Conservation (phyloP, 2,329 filamentous ascomycete species). For the Sphaerulina musiva region DNA sequence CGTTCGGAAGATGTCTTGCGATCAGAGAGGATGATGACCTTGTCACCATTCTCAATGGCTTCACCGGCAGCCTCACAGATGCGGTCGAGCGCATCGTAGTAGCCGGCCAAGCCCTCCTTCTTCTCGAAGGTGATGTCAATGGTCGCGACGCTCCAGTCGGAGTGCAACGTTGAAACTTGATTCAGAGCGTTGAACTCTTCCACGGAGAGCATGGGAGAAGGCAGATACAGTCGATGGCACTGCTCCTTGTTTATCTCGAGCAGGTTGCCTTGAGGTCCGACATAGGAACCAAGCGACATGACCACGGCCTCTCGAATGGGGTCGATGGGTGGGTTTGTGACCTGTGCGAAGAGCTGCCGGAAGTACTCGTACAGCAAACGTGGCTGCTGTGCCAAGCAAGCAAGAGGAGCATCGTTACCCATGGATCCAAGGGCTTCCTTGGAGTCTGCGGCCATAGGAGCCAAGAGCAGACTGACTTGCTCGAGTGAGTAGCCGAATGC, state of each 20-base stretch:
- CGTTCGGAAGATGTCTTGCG: constrained; percentile 75
- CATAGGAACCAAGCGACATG: constrained; percentile 95
- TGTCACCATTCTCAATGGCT: constrained; percentile 75
- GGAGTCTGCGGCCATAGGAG: constrained; percentile 93
- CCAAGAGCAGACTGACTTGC: constrained; percentile 84
- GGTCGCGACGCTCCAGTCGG: constrained; percentile 77
- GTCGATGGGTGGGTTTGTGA: constrained; percentile 96
- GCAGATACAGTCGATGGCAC: constrained; percentile 76
- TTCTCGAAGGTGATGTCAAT: constrained; percentile 95
- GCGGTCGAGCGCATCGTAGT: constrained; percentile 76
- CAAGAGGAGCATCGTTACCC: constrained; percentile 92
- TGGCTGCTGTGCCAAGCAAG: constrained; percentile 82
- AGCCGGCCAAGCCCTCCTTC: constrained; percentile 71
- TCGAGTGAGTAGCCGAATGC: constrained; percentile 94
- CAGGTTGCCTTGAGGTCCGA: constrained; percentile 90
- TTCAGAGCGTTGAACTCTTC: constrained; percentile 84
- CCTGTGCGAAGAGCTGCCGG: constrained; percentile 93
- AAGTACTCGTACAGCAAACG: constrained; percentile 93
- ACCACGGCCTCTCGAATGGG: constrained; percentile 95
- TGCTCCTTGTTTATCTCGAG: constrained; percentile 89
- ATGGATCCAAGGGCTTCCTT: constrained; percentile 96
- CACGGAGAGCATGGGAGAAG: constrained; percentile 81
- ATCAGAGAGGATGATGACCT: constrained; percentile 83
- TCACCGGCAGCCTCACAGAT: constrained; percentile 81
- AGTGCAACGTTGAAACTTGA: constrained; percentile 65